Base-by-base conservation (phyloP, 805 yeast species). In the Cyberlindnera euphorbiiphila region DNA sequence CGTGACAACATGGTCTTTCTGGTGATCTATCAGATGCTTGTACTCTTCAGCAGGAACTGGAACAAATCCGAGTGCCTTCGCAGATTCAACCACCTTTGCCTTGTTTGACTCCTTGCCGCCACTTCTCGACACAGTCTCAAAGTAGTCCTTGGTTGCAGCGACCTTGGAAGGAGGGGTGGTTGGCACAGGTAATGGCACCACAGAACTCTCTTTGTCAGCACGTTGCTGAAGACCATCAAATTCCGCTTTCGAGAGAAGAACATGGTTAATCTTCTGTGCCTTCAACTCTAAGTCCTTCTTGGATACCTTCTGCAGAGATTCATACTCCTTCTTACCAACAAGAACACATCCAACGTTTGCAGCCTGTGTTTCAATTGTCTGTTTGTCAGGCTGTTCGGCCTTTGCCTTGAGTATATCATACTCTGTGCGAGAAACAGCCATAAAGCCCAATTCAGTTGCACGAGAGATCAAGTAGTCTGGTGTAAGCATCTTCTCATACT, bases 11-110 rank as follows among this genome's bases (percentile, higher is more conserved):
- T 52, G 53, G 16, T 54, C 53, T 34, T 56, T 53, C 41, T 59
- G 63, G 29, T 53, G 54, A 14, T 56, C 62, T 14, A 51, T 34
- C 13, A 63, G 41, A 10, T 46, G 48, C 24, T 51, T 57, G 45
- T 61, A 66, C 28, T 65, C 67, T 12, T 54, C 63, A 18, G 55
- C 47, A 2, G 62, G 51, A 27, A 60, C 50, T 9, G 62, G 58
- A 13, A 61, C 62, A 45, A 56, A 57, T 1, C 65, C 65, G 22
- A 61, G 42, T 4, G 61, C 48, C 35, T 48, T 59, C 4, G 62
- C 61, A 21, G 65, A 57, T 16, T 55, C 62, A 27, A 59, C 42
- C 19, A 60, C 49, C 36, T 51, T 59, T 6, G 56, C 64, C 23
- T 47, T 47, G 14, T 42, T 37, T 12, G 43, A 26, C 21, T 51